Base-by-base conservation (phyloP, 1,139 yeast species). In the Lodderomyces theae region DNA sequence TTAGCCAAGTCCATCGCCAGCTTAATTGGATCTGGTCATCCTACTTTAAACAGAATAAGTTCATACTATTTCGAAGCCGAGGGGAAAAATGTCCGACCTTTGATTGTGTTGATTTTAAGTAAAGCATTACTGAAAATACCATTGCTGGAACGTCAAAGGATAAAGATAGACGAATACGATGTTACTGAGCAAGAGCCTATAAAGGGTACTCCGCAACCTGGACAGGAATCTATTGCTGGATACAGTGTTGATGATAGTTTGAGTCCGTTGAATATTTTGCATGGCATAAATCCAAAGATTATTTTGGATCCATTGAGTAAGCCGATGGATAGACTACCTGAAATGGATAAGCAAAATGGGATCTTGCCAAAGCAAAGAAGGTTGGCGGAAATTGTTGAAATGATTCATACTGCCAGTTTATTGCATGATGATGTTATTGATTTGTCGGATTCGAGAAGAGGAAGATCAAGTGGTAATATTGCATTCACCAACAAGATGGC, bases 401-500 rank as follows among this genome's bases (percentile, higher is more conserved):
- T 92, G 96, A 92, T 92, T 49, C 98, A 92, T 61, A 92, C 98
- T 1, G 97, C 98, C 2, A 85, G 95, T n/a, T 67, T 92, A 48
- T 74, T 92, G 41, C 99, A 92, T 61, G 99, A 92, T 65, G 99
- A 92, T 61, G 98, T 92, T 46, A 90, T 94, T 54, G 99, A 92
- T 65, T 79, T 84, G 54, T 84, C 96, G 0, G 97, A 88, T 54
- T 77, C 94, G 19, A 76, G 98, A 60, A 74, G 98, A 51, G 95
- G 96, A 30, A 74, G 87, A 56, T 95, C 95, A 15, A 80, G 88
- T 50, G 97, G 97, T 1, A 92, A 92, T 62, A 77, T 85, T 49
- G 97, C 97, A 7, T 92, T 90, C 64, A 86, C 95, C 26, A 92
- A 92, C 65, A 94, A 94, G 58, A 90, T 92, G 97, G 95, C 98